Evolutionary conservation across 208 protist genomes (phyloP).

Genomic region (Spongospora subterranea): DNA sequence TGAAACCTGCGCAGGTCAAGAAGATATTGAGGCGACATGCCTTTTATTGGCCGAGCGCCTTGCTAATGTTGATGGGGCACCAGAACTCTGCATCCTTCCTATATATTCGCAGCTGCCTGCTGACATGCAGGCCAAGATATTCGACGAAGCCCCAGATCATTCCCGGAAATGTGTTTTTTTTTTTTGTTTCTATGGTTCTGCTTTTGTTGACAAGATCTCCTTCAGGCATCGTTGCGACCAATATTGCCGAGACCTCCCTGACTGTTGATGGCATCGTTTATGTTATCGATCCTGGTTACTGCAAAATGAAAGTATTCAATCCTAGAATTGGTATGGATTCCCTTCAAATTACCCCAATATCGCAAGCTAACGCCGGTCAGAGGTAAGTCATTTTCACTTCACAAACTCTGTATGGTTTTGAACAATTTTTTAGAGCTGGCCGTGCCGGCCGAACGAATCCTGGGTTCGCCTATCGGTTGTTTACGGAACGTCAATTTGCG

Average conservation of each 20-base stretch:
- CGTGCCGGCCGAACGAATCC: slow-evolving; percentile 95
- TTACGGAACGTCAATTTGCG: slow-evolving; percentile 84
- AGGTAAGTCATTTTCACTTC: slow-evolving; percentile 74
- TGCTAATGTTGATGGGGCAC: slow-evolving; percentile 67
- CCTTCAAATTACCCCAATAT: slow-evolving; percentile 88
- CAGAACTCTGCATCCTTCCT: slow-evolving; percentile 81
- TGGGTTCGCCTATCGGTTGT: slow-evolving; percentile 88
- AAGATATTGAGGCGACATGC: slow-evolving; percentile 93
- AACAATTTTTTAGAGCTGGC: slow-evolving; percentile 67
- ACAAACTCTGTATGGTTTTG: slow-evolving; percentile 1
- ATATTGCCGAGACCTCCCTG: slow-evolving; percentile 99
- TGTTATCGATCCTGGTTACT: slow-evolving; percentile 93
- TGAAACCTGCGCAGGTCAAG: slow-evolving; percentile 97
- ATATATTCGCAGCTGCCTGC: slow-evolving; percentile 90
- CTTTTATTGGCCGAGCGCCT: slow-evolving; percentile 65
- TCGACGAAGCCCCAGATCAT: slow-evolving; percentile 56
- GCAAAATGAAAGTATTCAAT: slow-evolving; percentile 99
- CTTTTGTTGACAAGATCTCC: too few relatives aligned
- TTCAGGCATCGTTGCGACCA: slow-evolving; percentile 98
- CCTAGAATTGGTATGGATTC: slow-evolving; percentile 86
- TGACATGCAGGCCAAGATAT: slow-evolving; percentile 81
- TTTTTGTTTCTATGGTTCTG: too few relatives aligned
- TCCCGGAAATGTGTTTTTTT: too few relatives aligned
- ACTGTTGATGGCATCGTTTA: slow-evolving; percentile 94
- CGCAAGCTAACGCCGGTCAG: slow-evolving; percentile 95